phyloP scores from a whole-genome alignment of 2,329 filamentous ascomycete species.

The Thielaviopsis musarum region DNA sequence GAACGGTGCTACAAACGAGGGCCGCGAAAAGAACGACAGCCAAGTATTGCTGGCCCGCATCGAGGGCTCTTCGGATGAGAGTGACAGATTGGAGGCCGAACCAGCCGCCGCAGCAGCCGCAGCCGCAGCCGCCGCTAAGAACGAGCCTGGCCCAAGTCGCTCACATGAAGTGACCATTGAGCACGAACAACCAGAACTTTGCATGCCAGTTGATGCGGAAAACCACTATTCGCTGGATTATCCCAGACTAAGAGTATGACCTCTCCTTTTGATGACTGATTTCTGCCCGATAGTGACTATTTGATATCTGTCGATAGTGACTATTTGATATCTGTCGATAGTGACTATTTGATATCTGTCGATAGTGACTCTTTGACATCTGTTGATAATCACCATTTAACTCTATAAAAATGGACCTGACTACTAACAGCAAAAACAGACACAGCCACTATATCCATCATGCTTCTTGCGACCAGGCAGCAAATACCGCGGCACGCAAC shows the following conservation, averaged over 20 bases:
- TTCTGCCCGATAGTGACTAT: too few relatives aligned
- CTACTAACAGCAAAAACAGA: neutral
- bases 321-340: too few relatives aligned
- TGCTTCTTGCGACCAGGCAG: slow-evolving; percentile 77
- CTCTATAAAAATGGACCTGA: too few relatives aligned
- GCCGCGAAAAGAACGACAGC: neutral
- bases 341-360: too few relatives aligned
- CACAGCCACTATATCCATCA: slow-evolving; percentile 50
- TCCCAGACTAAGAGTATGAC: neutral
- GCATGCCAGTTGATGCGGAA: neutral
- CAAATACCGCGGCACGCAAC: slow-evolving; percentile 77
- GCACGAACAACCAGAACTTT: neutral
- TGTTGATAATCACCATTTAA: too few relatives aligned
- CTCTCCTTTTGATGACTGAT: too few relatives aligned
- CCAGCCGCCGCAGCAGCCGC: too few relatives aligned
- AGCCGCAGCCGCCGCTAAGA: neutral
- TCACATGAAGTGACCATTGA: neutral
- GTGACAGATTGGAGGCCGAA: neutral
- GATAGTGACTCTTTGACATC: too few relatives aligned
- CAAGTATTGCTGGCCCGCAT: neutral
- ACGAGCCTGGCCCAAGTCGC: neutral
- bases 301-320: too few relatives aligned
- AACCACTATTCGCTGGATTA: neutral
- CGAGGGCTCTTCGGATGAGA: neutral
- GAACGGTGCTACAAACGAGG: neutral